These are phyloP conservation scores for Colletotrichum nymphaeae DNA, from an alignment of 2,329 filamentous ascomycete species.

Conservation along the genomic window DNA sequence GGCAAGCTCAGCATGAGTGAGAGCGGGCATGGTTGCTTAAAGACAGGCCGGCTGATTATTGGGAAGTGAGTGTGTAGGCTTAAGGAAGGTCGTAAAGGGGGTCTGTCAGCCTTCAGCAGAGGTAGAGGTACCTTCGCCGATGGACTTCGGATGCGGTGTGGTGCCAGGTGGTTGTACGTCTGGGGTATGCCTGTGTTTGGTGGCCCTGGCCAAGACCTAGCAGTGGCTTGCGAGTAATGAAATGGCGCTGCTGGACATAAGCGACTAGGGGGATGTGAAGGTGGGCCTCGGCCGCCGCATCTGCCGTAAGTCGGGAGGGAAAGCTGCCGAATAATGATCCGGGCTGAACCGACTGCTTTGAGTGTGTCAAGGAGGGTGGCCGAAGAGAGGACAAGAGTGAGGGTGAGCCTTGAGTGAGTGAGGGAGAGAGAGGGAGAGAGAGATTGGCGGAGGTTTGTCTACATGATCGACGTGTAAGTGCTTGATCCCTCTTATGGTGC, in stretches of 20 bases:
- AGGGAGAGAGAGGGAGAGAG: background rate
- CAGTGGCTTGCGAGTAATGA: conserved; percentile 37
- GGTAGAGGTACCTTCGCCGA: conserved; percentile 31
- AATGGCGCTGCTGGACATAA: conserved; percentile 36
- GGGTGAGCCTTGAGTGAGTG: background rate
- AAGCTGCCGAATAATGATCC: conserved; percentile 24
- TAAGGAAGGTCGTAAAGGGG: conserved; percentile 20
- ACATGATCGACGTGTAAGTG: conserved; percentile 27
- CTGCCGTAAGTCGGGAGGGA: conserved; percentile 28
- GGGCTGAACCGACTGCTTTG: conserved; percentile 21
- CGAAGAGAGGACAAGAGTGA: background rate
- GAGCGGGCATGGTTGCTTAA: conserved; percentile 52
- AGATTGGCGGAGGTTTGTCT: background rate
- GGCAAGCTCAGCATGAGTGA: conserved; percentile 43
- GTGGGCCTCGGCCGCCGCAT: conserved; percentile 33
- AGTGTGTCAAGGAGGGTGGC: background rate
- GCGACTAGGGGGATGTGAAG: conserved; percentile 33
- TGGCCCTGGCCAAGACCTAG: conserved; percentile 24
- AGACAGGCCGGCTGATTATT: conserved; percentile 44
- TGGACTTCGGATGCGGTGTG: conserved; percentile 27
- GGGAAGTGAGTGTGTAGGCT: conserved; percentile 40
- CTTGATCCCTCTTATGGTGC: conserved; percentile 9
- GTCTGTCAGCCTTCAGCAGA: conserved; percentile 19
- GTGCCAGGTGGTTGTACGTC: conserved; percentile 28
- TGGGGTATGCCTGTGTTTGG: conserved; percentile 36